Evolutionary conservation across 495 filamentous ascomycete species (phyloP).

Genomic region (Lindgomyces ingoldianus): DNA sequence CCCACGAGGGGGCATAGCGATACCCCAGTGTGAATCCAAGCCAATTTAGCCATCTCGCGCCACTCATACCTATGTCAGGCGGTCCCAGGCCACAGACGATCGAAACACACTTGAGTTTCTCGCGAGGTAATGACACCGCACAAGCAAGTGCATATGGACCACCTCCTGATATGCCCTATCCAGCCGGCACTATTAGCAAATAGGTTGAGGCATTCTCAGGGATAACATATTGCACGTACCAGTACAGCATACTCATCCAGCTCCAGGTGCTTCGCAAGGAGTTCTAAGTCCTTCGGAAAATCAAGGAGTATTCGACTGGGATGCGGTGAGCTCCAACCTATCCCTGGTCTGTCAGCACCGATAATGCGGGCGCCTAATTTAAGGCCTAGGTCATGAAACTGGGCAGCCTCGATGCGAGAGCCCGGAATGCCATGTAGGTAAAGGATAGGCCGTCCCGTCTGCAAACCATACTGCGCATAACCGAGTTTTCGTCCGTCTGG

Average conservation of each 20-base stretch:
- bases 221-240: slow-evolving; percentile 9
- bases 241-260: slow-evolving; percentile 17
- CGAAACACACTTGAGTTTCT: slow-evolving; percentile 29
- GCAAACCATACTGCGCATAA: slow-evolving; percentile 29
- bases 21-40: slow-evolving; percentile 33
- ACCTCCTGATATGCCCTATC: slow-evolving; percentile 29
- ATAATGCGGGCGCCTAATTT: slow-evolving; percentile 19
- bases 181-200: slow-evolving; percentile 16
- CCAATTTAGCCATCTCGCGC: slow-evolving; percentile 27
- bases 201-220: neutral
- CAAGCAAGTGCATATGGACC: slow-evolving; percentile 36
- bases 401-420: slow-evolving; percentile 23
- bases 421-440: slow-evolving; percentile 23
- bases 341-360: slow-evolving; percentile 13
- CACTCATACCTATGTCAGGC: slow-evolving; percentile 37
- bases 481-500: slow-evolving; percentile 30
- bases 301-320: slow-evolving; percentile 16
- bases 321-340: slow-evolving; percentile 24
- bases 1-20: slow-evolving; percentile 21
- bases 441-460: slow-evolving; percentile 16
- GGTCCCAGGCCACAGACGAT: slow-evolving; percentile 41
- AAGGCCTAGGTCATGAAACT: slow-evolving; percentile 9
- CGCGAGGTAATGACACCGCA: slow-evolving; percentile 17
- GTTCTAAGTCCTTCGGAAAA: slow-evolving; percentile 18
- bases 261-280: slow-evolving; percentile 23